Evolutionary conservation across 768 basidiomycete species (phyloP), one percentile per base, ranked within the genome.

Genomic region (Boletus speciosus): DNA sequence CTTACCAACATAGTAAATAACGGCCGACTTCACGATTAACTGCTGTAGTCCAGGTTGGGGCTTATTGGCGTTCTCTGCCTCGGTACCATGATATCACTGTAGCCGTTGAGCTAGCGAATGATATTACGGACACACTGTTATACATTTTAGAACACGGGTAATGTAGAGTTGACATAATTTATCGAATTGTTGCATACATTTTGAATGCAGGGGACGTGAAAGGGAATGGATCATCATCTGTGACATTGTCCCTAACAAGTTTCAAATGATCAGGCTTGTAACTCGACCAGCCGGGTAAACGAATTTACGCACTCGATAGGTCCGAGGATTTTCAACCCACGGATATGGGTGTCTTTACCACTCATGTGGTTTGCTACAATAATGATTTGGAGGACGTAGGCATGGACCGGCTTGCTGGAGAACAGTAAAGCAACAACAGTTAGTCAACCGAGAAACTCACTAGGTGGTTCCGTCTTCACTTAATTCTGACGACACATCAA

Each of bases 281-380:
- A 32, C n/a, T 29, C n/a, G 2, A 37, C 10, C 19, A 45, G 4
- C 25, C 25, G 9, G 27, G 29, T 1, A 38, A 27, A 35, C 4
- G 38, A 27, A 41, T 25, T 31, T 32, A 49, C 82, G 55, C 66
- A 95, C 95, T 88, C 88, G 7, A 84, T 70, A 3, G 93, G 90
- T 0, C 93, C 96, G 50, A 93, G 82, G n/a, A 98, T 80, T 35
- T 79, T 84, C 38, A 98, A 71, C 4, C 96, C 95, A 12, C 97
- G 84, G 16, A 99, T 90, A 73, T 99, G 97, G 9, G 97, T 98
- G 71, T 99, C 97, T 68, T 98, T 98, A 6, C 97, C 97, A 62
- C 95, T 98, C 86, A 97, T 88, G 66, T 98, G 94, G 66, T 98
- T 99, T 21, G 88, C 85, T 14, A 93, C 78, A 46, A 99, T 81